Conservation (phyloP, 202 grass and related monocot species). For the Elaeis oleifera region DNA sequence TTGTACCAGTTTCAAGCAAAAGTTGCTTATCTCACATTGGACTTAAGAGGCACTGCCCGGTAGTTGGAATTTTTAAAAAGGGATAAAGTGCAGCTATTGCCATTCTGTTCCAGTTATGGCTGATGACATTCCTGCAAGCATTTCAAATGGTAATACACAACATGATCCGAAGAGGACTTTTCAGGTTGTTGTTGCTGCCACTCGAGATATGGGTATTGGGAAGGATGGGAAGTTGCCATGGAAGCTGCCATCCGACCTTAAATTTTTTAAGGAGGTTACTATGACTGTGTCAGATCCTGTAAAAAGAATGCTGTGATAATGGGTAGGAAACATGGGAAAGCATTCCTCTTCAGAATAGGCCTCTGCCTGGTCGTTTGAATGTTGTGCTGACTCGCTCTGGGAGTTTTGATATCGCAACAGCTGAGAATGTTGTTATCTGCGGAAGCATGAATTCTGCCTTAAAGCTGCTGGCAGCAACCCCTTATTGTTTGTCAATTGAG, state of each 20-base stretch:
- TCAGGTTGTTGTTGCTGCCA: slow-evolving; percentile 69
- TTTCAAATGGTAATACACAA: slow-evolving; percentile 30
- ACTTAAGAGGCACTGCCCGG: no score
- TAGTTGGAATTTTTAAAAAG: neutral
- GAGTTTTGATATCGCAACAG: slow-evolving; percentile 75
- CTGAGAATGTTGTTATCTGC: slow-evolving; percentile 75
- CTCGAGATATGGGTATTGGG: slow-evolving; percentile 69
- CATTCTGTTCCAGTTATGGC: slow-evolving; percentile 13
- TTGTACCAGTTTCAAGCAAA: no score
- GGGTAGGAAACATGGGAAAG: slow-evolving; percentile 94
- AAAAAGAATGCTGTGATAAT: slow-evolving; percentile 93
- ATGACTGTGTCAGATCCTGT: slow-evolving; percentile 42
- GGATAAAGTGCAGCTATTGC: neutral
- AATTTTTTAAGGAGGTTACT: slow-evolving; percentile 78
- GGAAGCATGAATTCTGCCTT: slow-evolving; percentile 75
- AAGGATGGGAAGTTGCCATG: slow-evolving; percentile 73
- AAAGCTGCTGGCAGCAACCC: slow-evolving; percentile 58
- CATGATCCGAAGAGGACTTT: slow-evolving; percentile 40
- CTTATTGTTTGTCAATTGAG: slow-evolving; percentile 81
- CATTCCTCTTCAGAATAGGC: slow-evolving; percentile 52
- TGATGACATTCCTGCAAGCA: slow-evolving; percentile 21
- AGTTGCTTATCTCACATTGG: no score
- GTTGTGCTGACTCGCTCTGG: slow-evolving; percentile 74
- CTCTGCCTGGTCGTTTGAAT: slow-evolving; percentile 74
- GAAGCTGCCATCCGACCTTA: slow-evolving; percentile 60